Evolutionary conservation across 495 filamentous ascomycete species (phyloP).

Genomic region (Staphylotrichum tortipilum): DNA sequence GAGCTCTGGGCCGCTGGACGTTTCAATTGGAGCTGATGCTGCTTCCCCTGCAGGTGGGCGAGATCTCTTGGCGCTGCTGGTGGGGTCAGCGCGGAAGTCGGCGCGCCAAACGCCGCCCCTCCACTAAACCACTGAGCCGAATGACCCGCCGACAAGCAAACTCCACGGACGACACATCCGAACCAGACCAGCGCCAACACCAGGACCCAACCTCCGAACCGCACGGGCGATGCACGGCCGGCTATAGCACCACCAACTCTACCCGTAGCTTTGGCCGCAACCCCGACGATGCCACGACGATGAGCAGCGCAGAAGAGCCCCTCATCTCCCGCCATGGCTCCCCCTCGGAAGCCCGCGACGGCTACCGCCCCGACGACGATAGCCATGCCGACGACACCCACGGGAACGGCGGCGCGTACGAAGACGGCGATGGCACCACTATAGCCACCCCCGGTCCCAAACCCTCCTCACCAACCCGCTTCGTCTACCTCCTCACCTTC

Average conservation of each 20-base stretch:
- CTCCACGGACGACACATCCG: neutral
- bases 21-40: slow-evolving; percentile 18
- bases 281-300: slow-evolving; percentile 5
- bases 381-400: neutral
- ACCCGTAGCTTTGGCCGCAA: no score
- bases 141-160: neutral
- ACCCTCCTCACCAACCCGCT: slow-evolving; percentile 27
- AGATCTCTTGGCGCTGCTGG: neutral
- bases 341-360: neutral
- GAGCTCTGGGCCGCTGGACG: slow-evolving; percentile 22
- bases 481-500: slow-evolving; percentile 68
- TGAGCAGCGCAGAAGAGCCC: slow-evolving; percentile 21
- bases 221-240: neutral
- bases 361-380: neutral
- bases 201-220: no score
- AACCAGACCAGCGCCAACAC: no score
- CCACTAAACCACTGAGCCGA: no score
- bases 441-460: neutral
- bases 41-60: neutral
- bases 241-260: neutral
- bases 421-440: neutral
- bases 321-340: slow-evolving; percentile 14
- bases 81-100: neutral
- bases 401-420: neutral
- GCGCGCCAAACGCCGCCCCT: no score